Evolutionary conservation across 2,329 filamentous ascomycete species (phyloP).

Genomic region (Aspergillus melleus): DNA sequence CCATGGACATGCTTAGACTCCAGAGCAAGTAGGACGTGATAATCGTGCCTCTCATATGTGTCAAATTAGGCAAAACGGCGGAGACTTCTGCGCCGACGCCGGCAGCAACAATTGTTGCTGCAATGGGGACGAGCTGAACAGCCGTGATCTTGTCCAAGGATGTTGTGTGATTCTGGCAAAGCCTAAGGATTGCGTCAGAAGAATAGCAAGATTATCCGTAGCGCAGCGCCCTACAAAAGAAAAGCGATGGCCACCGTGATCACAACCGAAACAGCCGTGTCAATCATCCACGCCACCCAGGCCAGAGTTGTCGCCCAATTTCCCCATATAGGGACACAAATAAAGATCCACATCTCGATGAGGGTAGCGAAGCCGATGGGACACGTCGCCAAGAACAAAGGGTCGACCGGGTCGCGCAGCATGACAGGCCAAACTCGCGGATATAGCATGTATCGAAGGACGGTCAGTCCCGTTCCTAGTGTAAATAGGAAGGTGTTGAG

Average conservation of each 20-base stretch:
- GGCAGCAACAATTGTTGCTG: slow-evolving; percentile 63
- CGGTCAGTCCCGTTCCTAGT: slow-evolving; percentile 46
- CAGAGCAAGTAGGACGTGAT: slow-evolving; percentile 67
- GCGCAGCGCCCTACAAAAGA: slow-evolving; percentile 47
- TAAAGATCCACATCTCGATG: slow-evolving; percentile 61
- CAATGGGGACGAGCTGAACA: slow-evolving; percentile 64
- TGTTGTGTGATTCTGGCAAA: not conserved
- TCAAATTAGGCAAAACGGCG: slow-evolving; percentile 52
- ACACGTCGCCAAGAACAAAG: slow-evolving; percentile 65
- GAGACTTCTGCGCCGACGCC: slow-evolving; percentile 63
- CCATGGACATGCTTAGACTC: slow-evolving; percentile 62
- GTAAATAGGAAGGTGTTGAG: slow-evolving; percentile 30
- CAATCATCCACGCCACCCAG: slow-evolving; percentile 59
- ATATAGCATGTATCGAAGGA: slow-evolving; percentile 62
- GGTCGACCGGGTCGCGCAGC: slow-evolving; percentile 64
- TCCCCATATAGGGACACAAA: slow-evolving; percentile 60
- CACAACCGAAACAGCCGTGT: slow-evolving; percentile 51
- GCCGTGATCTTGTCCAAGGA: slow-evolving; percentile 35
- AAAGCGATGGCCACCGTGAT: slow-evolving; percentile 54
- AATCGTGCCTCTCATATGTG: slow-evolving; percentile 60
- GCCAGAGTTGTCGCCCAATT: slow-evolving; percentile 53
- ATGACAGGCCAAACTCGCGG: slow-evolving; percentile 64
- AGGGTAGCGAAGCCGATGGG: slow-evolving; percentile 68
- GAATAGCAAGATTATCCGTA: not conserved
- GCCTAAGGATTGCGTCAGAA: not conserved